Evolutionary conservation across 148 eudicot genomes (phyloP).

Genomic region (Cornus florida): DNA sequence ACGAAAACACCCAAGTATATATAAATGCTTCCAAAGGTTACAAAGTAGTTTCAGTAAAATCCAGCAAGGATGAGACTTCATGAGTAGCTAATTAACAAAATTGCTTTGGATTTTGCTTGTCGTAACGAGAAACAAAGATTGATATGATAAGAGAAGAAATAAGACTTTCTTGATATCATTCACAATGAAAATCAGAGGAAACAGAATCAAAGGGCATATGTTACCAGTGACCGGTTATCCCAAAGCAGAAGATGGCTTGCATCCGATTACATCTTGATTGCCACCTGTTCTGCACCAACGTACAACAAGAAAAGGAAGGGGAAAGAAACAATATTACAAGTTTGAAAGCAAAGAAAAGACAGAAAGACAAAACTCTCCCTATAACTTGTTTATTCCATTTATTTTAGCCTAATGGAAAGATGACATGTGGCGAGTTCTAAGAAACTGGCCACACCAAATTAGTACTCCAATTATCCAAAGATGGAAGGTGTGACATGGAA

Average conservation of each 20-base stretch:
- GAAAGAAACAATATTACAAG: neutral
- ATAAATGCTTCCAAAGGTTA: neutral
- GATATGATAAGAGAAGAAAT: neutral
- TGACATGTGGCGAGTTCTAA: too few relatives aligned
- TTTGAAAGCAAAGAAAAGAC: slow-evolving; percentile 5
- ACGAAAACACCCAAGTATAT: neutral
- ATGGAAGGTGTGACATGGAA: too few relatives aligned
- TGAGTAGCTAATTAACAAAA: neutral
- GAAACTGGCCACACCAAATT: too few relatives aligned
- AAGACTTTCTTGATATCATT: neutral
- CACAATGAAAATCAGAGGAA: neutral
- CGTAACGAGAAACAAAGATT: neutral
- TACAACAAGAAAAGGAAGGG: neutral
- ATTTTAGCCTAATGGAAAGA: too few relatives aligned
- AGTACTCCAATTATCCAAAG: too few relatives aligned
- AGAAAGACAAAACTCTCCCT: neutral
- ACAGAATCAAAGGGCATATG: too few relatives aligned
- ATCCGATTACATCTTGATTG: slow-evolving; percentile 33
- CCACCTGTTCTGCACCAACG: slow-evolving; percentile 52
- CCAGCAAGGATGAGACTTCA: neutral
- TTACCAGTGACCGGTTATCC: neutral
- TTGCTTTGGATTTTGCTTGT: neutral
- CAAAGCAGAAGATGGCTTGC: neutral
- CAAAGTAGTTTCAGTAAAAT: neutral
- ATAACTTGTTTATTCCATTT: too few relatives aligned